phyloP scores from a whole-genome alignment of 2,329 filamentous ascomycete genomes.

The Sclerotiophoma versabilis region DNA sequence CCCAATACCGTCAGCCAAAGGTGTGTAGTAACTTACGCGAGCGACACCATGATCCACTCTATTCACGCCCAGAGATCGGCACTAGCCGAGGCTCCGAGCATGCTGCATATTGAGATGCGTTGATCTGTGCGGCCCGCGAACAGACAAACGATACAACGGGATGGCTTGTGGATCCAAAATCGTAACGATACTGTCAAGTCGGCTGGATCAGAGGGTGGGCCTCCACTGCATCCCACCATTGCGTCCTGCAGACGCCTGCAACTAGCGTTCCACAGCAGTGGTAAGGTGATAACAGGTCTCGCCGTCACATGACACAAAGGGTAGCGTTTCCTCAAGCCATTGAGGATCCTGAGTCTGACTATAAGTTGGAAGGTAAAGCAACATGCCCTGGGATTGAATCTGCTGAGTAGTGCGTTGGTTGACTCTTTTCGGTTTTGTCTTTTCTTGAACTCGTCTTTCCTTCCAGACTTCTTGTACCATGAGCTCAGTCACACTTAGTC shows the following conservation, averaged over 20 bases:
- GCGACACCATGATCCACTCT: constrained; percentile 34
- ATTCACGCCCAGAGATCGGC: constrained; percentile 32
- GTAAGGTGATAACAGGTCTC: constrained; percentile 27
- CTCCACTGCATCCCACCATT: constrained; percentile 26
- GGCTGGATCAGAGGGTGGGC: constrained; percentile 18
- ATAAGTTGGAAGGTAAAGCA: constrained; percentile 25
- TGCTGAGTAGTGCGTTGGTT: constrained; percentile 3
- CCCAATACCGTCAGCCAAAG: constrained; percentile 28
- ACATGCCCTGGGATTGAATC: not conserved
- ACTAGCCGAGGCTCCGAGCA: constrained; percentile 23
- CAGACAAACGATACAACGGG: constrained; percentile 22
- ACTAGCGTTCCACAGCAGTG: constrained; percentile 23
- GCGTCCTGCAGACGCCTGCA: constrained; percentile 29
- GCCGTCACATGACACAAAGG: constrained; percentile 33
- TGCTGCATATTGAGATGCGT: constrained; percentile 17
- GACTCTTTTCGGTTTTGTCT: constrained; percentile 22
- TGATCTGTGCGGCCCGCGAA: constrained; percentile 29
- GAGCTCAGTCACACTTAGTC: constrained; percentile 9
- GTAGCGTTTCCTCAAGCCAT: constrained; percentile 17
- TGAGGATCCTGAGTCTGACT: constrained; percentile 16
- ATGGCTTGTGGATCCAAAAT: constrained; percentile 33
- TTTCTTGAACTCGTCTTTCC: constrained; percentile 2
- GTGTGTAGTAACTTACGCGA: constrained; percentile 34
- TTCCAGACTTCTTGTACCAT: not conserved
- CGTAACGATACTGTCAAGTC: constrained; percentile 21